Evolutionary conservation across 352 stramenopile species (phyloP).

Genomic region (Globisporangium rhizosaccharum): DNA sequence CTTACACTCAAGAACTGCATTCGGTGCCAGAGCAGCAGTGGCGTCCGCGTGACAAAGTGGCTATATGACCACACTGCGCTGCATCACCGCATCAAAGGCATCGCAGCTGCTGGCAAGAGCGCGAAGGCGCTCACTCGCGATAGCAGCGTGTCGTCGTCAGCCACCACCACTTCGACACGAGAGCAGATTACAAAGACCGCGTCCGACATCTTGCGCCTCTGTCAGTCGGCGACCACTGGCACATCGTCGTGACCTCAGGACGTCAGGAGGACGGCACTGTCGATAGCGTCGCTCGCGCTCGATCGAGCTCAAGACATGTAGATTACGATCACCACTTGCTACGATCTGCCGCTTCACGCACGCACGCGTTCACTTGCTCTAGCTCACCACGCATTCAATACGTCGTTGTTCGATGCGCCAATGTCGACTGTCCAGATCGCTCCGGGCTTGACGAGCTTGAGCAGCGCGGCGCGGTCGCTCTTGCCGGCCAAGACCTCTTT

Average conservation of each 20-base stretch:
- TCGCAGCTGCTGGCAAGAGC: constrained; percentile 7
- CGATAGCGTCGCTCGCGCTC: not conserved
- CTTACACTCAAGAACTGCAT: constrained; percentile 56
- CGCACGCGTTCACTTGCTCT: not conserved
- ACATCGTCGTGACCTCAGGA: not conserved
- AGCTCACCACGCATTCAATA: constrained; percentile 49
- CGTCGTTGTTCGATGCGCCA: constrained; percentile 56
- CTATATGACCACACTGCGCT: constrained; percentile 20
- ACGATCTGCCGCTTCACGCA: not conserved
- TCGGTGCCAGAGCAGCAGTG: constrained; percentile 27
- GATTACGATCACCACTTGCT: not conserved
- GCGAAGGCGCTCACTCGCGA: constrained; percentile 2
- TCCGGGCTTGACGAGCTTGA: constrained; percentile 75
- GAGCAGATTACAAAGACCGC: constrained; percentile 51
- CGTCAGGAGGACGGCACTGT: not conserved
- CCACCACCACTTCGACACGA: constrained; percentile 7
- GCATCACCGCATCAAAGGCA: constrained; percentile 16
- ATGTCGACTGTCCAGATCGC: constrained; percentile 84
- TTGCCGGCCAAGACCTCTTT: constrained; percentile 63
- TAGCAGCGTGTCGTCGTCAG: not conserved
- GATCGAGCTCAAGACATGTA: not conserved
- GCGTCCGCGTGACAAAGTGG: constrained; percentile 23
- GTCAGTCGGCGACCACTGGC: not conserved
- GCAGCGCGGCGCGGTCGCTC: constrained; percentile 52
- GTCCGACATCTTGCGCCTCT: constrained; percentile 32